Percentiles rank a stretch among this genome's conserved stretches.
Evolutionary conservation across 768 basidiomycete species (phyloP).

Genomic region (Boletus pseudo-olivaceus): DNA sequence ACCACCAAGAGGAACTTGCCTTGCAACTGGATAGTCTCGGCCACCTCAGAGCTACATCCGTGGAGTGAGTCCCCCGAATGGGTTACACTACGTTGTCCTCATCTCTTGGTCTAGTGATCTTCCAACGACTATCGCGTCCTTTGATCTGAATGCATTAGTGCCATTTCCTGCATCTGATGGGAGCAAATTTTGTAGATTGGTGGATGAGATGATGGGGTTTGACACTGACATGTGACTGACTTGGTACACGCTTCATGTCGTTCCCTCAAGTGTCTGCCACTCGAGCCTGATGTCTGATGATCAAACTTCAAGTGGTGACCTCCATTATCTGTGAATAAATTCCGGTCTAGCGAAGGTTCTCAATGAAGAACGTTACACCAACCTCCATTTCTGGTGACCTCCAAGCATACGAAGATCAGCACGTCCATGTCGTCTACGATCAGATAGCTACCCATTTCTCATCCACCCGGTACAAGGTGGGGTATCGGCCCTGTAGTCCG

Average conservation of each 20-base stretch:
- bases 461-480: slow-evolving; percentile 83
- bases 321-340: background rate
- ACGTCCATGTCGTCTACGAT: slow-evolving; percentile 85
- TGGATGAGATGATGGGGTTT: slow-evolving; percentile 85
- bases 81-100: background rate
- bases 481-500: background rate
- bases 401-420: slow-evolving; percentile 59
- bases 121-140: slow-evolving; percentile 46
- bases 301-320: background rate
- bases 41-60: slow-evolving; percentile 54
- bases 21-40: slow-evolving; percentile 54
- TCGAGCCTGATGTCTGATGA: background rate
- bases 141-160: slow-evolving; percentile 43
- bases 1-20: slow-evolving; percentile 92
- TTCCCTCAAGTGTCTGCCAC: background rate
- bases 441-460: slow-evolving; percentile 86
- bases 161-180: slow-evolving; percentile 71
- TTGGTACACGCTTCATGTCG: slow-evolving; percentile 4
- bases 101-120: slow-evolving; percentile 43
- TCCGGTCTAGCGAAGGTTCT: background rate
- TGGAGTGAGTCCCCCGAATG: slow-evolving; percentile 45
- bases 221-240: slow-evolving; percentile 27
- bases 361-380: slow-evolving; percentile 35
- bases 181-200: slow-evolving; percentile 57
- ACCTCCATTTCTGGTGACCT: slow-evolving; percentile 47